Percentiles rank a stretch among this genome's conserved stretches.
phyloP scores from a whole-genome alignment of 1,284 basidiomycete genomes.

The Phylloboletellus chloephorus region DNA sequence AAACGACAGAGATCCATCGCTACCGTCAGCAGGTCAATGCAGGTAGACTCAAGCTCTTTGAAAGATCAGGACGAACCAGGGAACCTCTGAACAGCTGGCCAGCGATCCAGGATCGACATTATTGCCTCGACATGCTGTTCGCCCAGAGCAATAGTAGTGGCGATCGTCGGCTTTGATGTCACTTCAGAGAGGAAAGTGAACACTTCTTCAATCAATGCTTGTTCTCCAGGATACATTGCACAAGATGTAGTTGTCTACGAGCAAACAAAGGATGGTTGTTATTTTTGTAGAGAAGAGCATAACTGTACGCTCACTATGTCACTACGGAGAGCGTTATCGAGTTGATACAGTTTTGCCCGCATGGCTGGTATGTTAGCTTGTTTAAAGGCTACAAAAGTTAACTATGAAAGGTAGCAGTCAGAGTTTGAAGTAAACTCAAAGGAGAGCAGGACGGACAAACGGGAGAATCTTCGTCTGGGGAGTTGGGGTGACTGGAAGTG shows the following conservation, averaged over 20 bases:
- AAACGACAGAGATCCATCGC: constrained; percentile 87
- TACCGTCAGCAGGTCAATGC: constrained; percentile 28
- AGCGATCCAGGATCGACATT: constrained; percentile 64
- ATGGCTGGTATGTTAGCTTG: constrained; percentile 87
- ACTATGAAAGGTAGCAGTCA: constrained; percentile 31
- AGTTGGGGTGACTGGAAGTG: constrained; percentile 20
- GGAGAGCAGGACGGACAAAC: constrained; percentile 41
- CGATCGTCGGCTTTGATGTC: constrained; percentile 37
- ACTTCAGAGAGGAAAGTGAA: constrained; percentile 59
- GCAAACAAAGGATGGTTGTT: constrained; percentile 1
- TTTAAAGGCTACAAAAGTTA: constrained; percentile 68
- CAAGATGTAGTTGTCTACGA: constrained; percentile 59
- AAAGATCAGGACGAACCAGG: constrained; percentile 52
- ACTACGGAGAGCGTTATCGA: constrained; percentile 66
- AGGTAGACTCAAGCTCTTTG: background rate
- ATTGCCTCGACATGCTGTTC: constrained; percentile 58
- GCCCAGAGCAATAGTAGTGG: constrained; percentile 34
- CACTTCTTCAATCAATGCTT: constrained; percentile 55
- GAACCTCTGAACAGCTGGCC: constrained; percentile 79
- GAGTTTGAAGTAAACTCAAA: background rate
- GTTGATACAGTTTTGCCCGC: constrained; percentile 77
- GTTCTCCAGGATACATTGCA: constrained; percentile 68
- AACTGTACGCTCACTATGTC: constrained; percentile 51
- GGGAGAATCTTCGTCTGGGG: constrained; percentile 47
- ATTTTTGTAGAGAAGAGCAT: background rate